Percentiles rank a stretch among this genome's conserved stretches.
Evolutionary conservation across 306 rosid species (phyloP).

Genomic region (Macrotyloma uniflorum): DNA sequence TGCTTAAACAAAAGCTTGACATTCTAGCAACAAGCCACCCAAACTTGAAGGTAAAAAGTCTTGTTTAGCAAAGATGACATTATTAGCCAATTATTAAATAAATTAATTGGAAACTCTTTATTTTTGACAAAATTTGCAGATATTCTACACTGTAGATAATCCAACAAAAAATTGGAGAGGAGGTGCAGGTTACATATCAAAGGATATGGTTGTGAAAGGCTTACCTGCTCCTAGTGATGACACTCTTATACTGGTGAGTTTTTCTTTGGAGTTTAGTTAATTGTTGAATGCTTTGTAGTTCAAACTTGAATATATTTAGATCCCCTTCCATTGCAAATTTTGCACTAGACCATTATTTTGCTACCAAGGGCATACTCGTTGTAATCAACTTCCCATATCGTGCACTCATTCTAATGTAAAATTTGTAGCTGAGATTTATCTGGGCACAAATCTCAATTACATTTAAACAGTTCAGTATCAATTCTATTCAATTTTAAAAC

Average conservation of each 20-base stretch:
- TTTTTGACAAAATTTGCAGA: constrained; percentile 46
- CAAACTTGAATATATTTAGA: constrained; percentile 15
- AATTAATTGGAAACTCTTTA: constrained; percentile 1
- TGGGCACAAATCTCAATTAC: not conserved
- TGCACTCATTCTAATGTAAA: not conserved
- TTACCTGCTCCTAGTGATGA: constrained; percentile 83
- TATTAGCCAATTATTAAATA: not conserved
- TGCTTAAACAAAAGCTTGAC: constrained; percentile 95
- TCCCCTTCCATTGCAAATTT: constrained; percentile 18
- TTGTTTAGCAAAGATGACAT: not conserved
- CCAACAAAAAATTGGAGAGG: constrained; percentile 92
- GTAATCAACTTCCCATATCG: not conserved
- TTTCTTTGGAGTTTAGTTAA: too few species aligned
- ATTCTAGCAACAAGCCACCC: constrained; percentile 81
- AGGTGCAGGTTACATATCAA: constrained; percentile 83
- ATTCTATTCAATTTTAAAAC: not conserved
- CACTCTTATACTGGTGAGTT: constrained; percentile 84
- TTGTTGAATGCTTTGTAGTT: constrained; percentile 2
- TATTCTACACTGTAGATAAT: constrained; percentile 81
- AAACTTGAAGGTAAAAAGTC: constrained; percentile 72
- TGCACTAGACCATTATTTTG: not conserved
- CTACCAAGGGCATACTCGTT: not conserved
- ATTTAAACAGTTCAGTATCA: not conserved
- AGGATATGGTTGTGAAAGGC: constrained; percentile 85
- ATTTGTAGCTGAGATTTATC: not conserved